Evolutionary conservation across 1,284 basidiomycete genomes (phyloP), one percentile per base, ranked within the genome.

Genomic region (Irpex sp.): DNA sequence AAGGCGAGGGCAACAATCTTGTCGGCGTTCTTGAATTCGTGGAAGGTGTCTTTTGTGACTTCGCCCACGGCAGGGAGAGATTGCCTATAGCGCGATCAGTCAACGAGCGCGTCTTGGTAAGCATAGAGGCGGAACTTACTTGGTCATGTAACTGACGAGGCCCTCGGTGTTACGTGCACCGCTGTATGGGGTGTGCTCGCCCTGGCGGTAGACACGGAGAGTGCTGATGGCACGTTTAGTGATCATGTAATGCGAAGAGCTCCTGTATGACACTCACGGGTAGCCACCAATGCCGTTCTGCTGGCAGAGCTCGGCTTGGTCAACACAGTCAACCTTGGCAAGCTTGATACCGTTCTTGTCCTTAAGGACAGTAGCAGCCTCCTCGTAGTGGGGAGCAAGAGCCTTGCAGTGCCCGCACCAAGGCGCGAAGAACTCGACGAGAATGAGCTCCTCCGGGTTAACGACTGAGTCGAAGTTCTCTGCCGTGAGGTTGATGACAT

Each of bases 111-210:
- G 26, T 19, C 52, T 47, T 3, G 19, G 21, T 26, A 26, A 51
- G 49, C 60, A 13, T 21, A 55, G 15, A 37, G 4, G 47, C 1
- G 58, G 7, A 44, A 38, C 91, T 71, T 69, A 96, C 96, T 99
- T 98, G 82, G 87, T 78, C 97, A 99, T 98, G 84, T 98, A 98
- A 75, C 88, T 90, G 76, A 98, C 82, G 73, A 99, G 99, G 37
- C 97, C 97, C 69, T 99, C 97, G 15, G 95, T 90, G 79, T 98
- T 94, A 64, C 97, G 86, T 54, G 95, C 91, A 57, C 97, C 97
- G 66, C 75, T 78, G 79, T 99, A 99, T 61, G 95, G 91, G 21
- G 81, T 75, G 52, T 88, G 76, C 51, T 85, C 85, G 64, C 97
- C 97, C 67, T 92, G 85, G 70, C 91, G 90, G 88, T 96, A 99